Conservation (phyloP, 169 alveolate species). For the Cryptosporidium meleagridis region DNA sequence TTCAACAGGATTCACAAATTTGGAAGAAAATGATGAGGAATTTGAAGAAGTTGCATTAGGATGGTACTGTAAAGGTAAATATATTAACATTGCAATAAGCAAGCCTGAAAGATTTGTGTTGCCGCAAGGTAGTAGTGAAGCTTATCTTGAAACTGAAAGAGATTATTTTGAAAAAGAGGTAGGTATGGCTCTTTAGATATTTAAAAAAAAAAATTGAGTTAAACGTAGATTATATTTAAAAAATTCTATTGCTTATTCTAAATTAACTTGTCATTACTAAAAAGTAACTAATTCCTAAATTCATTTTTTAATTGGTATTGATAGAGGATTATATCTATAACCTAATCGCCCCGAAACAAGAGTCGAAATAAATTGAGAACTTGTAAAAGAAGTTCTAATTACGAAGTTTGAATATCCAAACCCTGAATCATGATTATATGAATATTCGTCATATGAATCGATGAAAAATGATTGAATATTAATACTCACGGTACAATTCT, state of each 20-base stretch:
- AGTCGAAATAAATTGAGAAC: constrained; percentile 21
- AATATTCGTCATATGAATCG: constrained; percentile 7
- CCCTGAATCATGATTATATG: constrained; percentile 37
- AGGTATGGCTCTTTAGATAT: neutral
- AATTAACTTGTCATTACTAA: neutral
- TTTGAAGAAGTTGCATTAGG: constrained; percentile 68
- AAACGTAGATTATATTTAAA: constrained; percentile 2
- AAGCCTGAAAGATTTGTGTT: constrained; percentile 71
- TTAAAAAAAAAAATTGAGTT: neutral
- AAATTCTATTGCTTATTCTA: neutral
- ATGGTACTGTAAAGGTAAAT: constrained; percentile 40
- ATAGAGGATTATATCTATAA: constrained; percentile 41
- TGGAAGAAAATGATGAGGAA: constrained; percentile 75
- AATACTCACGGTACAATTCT: constrained; percentile 37
- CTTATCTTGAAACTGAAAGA: constrained; percentile 44
- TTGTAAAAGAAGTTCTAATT: constrained; percentile 27
- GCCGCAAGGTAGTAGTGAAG: constrained; percentile 41
- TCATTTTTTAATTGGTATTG: constrained; percentile 44
- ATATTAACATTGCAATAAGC: constrained; percentile 60
- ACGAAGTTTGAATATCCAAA: constrained; percentile 66
- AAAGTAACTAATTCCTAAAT: neutral
- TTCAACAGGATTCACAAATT: constrained; percentile 32
- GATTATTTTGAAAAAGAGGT: constrained; percentile 17
- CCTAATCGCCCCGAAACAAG: constrained; percentile 62
- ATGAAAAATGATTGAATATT: constrained; percentile 8